These are phyloP conservation scores for Cocos nucifera DNA, from an alignment of 176 grass and related monocot species.

Conservation along the genomic window DNA sequence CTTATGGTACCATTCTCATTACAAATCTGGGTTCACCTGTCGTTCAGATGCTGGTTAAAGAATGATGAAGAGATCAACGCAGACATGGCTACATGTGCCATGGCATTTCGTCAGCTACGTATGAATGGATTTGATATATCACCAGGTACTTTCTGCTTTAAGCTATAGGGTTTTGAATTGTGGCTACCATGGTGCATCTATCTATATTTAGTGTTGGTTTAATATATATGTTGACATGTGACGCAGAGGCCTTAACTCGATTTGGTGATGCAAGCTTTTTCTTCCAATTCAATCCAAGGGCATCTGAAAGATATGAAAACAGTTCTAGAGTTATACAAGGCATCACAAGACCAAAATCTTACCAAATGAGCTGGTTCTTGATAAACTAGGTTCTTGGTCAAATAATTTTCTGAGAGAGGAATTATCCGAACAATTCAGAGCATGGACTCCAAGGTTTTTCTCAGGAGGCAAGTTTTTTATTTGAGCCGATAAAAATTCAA, in stretches of 20 bases:
- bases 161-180: too few relatives aligned
- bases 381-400: conserved; percentile 60
- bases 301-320: conserved; percentile 60
- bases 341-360: conserved; percentile 56
- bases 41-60: conserved; percentile 66
- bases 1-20: neutral
- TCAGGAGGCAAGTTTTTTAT: conserved; percentile 32
- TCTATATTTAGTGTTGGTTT: neutral
- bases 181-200: too few relatives aligned
- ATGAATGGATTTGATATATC: conserved; percentile 69
- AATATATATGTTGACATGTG: neutral
- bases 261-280: conserved; percentile 36
- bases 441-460: conserved; percentile 1
- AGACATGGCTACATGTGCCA: conserved; percentile 46
- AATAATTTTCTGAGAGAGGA: conserved; percentile 41
- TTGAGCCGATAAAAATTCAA: neutral
- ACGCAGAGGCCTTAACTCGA: conserved; percentile 39
- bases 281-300: conserved; percentile 45
- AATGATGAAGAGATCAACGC: conserved; percentile 48
- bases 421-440: conserved; percentile 12
- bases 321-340: conserved; percentile 62
- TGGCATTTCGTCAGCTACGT: conserved; percentile 66
- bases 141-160: conserved; percentile 26
- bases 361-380: conserved; percentile 39
- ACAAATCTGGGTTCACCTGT: conserved; percentile 6